Evolutionary conservation across 306 rosid species (phyloP), one percentile per base, ranked within the genome.

Genomic region (Cercis canadensis): DNA sequence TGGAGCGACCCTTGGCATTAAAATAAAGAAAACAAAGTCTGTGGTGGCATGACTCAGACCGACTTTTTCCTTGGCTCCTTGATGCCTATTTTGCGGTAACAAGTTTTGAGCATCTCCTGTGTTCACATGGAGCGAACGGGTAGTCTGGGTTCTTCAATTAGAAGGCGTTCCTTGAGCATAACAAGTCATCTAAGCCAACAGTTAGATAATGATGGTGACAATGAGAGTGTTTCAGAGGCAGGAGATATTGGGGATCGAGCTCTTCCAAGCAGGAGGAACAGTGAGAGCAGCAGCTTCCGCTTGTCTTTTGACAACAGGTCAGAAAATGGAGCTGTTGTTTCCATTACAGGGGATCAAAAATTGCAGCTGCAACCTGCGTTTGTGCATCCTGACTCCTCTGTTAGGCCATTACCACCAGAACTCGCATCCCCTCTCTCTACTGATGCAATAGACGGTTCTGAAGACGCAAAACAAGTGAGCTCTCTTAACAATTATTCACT

Each of bases 231-330:
- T 56, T 90, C 98, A 18, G 92, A 94, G 80, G 97, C 89, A 4
- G 99, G 99, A 29, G 99, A 94, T 49, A 87, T 89, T 14, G 96
- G 99, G 31, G 96, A 94, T 67, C 78, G 97, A 31, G 92, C 88
- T 57, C 92, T 89, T 71, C 57, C 56, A 2, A 78, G 86, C 73
- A 82, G 69, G 71, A 82, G 88, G 65, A 37, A 76, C 70, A 83
- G 96, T 64, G 82, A 73, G 19, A 80, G 83, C 57, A 54, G 40
- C 63, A 88, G 81, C 66, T 40, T 82, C 31, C 64, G 50, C 18
- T 50, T 82, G 15, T 85, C 92, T 2, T 54, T 81, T 10, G 90
- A 83, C 34, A 70, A 55, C 60, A 80, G 40, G 14, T 70, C 75
- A 11, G 87, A 88, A 74, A 72, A 65, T 74, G 88, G 84, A n/a